Conservation (phyloP, 129 eudicot genomes). For the Solidago caesia region DNA sequence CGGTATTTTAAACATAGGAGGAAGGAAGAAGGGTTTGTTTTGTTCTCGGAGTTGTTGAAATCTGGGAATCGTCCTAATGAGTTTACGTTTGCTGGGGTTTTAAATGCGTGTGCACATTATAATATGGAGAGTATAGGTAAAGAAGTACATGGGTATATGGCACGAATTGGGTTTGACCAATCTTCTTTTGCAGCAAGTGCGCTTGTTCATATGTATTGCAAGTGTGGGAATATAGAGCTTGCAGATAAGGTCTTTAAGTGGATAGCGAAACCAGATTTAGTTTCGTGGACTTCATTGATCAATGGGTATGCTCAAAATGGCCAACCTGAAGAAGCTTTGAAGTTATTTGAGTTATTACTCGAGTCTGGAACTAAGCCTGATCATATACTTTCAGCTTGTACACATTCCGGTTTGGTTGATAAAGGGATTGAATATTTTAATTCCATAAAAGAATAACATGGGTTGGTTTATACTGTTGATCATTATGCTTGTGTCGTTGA, state of each 20-base stretch:
- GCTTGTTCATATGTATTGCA: slow-evolving; percentile 62
- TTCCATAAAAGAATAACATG: slow-evolving; percentile 46
- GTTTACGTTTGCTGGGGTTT: slow-evolving; percentile 59
- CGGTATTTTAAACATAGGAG: slow-evolving; percentile 59
- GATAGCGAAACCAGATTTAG: slow-evolving; percentile 55
- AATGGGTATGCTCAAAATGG: slow-evolving; percentile 69
- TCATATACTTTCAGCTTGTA: slow-evolving; percentile 63
- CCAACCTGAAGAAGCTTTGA: slow-evolving; percentile 50
- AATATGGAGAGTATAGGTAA: slow-evolving; percentile 47
- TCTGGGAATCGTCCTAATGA: slow-evolving; percentile 62
- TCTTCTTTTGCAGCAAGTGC: slow-evolving; percentile 66
- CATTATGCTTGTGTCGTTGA: slow-evolving; percentile 77
- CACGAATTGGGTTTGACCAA: slow-evolving; percentile 47
- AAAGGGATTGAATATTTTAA: slow-evolving; percentile 51
- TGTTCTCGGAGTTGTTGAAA: slow-evolving; percentile 46
- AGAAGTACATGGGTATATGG: slow-evolving; percentile 68
- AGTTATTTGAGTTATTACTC: slow-evolving; percentile 49
- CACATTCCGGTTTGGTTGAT: slow-evolving; percentile 67
- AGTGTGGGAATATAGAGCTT: slow-evolving; percentile 50
- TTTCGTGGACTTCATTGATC: slow-evolving; percentile 65
- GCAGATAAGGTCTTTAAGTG: slow-evolving; percentile 45
- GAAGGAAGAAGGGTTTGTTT: slow-evolving; percentile 49
- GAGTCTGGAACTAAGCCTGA: slow-evolving; percentile 56
- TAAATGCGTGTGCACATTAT: slow-evolving; percentile 59
- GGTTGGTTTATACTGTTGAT: slow-evolving; percentile 44